Base-by-base conservation (phyloP, 2,329 filamentous ascomycete species). In the Chrysosporium keratinophilum region DNA sequence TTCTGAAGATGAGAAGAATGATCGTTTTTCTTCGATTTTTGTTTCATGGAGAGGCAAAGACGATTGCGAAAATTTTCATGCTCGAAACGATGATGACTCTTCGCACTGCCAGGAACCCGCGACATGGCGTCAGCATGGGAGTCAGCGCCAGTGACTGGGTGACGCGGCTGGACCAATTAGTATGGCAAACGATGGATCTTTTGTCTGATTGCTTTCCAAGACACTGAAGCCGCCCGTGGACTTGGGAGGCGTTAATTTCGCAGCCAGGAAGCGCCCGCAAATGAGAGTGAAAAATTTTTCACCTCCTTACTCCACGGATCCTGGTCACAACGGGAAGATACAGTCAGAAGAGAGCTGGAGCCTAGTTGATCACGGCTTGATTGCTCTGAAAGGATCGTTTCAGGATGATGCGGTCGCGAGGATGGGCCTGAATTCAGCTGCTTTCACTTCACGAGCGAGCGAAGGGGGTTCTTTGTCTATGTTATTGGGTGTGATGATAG, bases 131-230 rank as follows among this genome's bases (percentile, higher is more conserved):
- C 35, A 50, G n/a, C n/a, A n/a, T n/a, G n/a, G n/a, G 23, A 9
- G 15, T 34, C 10, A 47, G 23, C 6, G 23, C 12, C 10, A 28
- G 23, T 15, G 15, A 37, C 19, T 17, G 33, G 33, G 15, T 49
- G 37, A 28, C 48, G 48, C 43, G 49, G 49, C 49, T 44, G 49
- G 40, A 23, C 49, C 49, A 51, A 44, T 51, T 14, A 39, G 10
- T n/a, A 4, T 17, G n/a, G 15, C 15, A 11, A 35, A 40, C 15
- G 34, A 41, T 6, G 47, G 47, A 50, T 40, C 40, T 19, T 9
- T 2, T 17, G 15, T 48, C 11, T 48, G 28, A 37, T 48, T 48
- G 9, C 14, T 5, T 15, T 48, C 15, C 19, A 11, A 37, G 44
- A 15, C 46, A 17, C 23, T 49, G 35, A 34, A 50, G 35, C 48